Base-by-base conservation (phyloP, 345 rosid genomes). In the Nasturtium officinale region DNA sequence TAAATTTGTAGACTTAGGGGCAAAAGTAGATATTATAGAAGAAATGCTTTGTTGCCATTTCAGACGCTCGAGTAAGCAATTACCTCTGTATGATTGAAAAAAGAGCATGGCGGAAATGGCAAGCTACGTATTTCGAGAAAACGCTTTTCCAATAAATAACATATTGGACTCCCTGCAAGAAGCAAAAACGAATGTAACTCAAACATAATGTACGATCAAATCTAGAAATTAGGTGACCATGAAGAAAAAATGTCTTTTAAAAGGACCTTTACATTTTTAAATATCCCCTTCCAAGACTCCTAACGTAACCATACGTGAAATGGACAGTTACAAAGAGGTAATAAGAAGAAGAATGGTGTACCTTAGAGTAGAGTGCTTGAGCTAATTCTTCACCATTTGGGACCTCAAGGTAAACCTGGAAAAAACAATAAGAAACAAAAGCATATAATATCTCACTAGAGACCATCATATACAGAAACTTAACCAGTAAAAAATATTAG, bases 31-130 rank as follows among this genome's bases (percentile, higher is more conserved):
- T 18, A 18, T 16, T 23, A 28, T 1, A 11, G 8, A 7, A 61
- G 58, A 26, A 73, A 52, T 30, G 59, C 62, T 6, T 6, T 45
- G 26, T 6, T 16, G 38, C 30, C 32, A 35, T 16, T 42, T 42
- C 20, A 75, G 50, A 52, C 33, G 30, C 40, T 77, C 13, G 43
- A 65, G 51, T 57, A 18, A 70, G 23, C 16, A 64, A 47, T 37
- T 86, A 91, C 99, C 98, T 90, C 74, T 87, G 94, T 65, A 91
- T 70, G 61, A 91, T 86, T 15, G 97, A 90, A 20, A 90, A 83
- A 57, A 95, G 78, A 67, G 96, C 94, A 69, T 86, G 94, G 47
- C 87, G 90, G 78, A 95, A 95, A 85, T 95, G 99, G 69, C 87
- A 81, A 70, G 93, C 90, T 45, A 82, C 87, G 78, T 85, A 87